Conservation (phyloP, 768 basidiomycete genomes). For the Macrolepiota fuliginosa region DNA sequence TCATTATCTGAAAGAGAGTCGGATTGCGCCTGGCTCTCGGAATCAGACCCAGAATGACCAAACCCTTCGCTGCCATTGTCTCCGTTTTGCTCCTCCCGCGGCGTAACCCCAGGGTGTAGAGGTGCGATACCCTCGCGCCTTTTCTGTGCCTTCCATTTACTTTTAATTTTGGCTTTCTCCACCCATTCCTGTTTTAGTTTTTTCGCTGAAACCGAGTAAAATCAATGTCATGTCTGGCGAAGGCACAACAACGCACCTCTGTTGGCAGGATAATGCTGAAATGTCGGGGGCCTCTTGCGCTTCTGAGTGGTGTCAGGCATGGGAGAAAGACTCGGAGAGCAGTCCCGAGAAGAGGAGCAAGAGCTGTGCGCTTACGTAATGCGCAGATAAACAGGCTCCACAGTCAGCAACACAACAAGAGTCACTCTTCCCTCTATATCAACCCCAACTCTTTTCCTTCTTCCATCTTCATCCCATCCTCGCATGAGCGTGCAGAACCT, state of each 20-base stretch:
- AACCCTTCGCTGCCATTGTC: constrained; percentile 15
- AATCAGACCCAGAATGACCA: constrained; percentile 1
- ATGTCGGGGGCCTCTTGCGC: constrained; percentile 66
- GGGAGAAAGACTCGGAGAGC: constrained; percentile 15
- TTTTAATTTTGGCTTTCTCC: constrained; percentile 70
- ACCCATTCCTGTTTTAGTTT: constrained; percentile 83
- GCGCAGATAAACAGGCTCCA: constrained; percentile 16
- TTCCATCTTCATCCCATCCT: constrained; percentile 48
- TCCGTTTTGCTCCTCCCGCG: constrained; percentile 16
- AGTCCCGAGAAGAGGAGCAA: constrained; percentile 11
- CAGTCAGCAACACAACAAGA: constrained; percentile 14
- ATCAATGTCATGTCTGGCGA: not conserved
- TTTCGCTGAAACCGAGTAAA: constrained; percentile 50
- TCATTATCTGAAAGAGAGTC: not conserved
- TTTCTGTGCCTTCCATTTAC: constrained; percentile 76
- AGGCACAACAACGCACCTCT: constrained; percentile 43
- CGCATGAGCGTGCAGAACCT: constrained; percentile 97
- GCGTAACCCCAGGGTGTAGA: constrained; percentile 19
- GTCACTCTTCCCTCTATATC: constrained; percentile 23
- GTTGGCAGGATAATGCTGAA: constrained; percentile 60
- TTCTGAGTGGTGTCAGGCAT: constrained; percentile 29
- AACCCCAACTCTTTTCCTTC: constrained; percentile 27
- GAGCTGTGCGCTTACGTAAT: constrained; percentile 25
- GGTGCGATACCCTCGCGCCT: constrained; percentile 35
- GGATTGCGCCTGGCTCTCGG: not conserved